Percentiles rank a stretch among this genome's conserved stretches.
These are phyloP conservation scores for Malus orientalis DNA, from an alignment of 306 rosid species.

Conservation along the genomic window DNA sequence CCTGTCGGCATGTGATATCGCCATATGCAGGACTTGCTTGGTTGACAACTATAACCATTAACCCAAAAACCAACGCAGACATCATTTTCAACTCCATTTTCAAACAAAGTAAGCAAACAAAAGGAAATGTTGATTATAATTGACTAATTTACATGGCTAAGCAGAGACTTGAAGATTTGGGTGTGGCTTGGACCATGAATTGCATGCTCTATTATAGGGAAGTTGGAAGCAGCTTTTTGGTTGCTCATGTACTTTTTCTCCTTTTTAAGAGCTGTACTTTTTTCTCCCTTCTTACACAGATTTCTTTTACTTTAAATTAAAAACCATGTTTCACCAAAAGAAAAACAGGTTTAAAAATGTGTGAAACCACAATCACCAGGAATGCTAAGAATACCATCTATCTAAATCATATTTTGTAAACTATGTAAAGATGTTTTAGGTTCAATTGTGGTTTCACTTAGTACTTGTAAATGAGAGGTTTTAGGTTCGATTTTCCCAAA, in stretches of 20 bases:
- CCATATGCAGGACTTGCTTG: background rate
- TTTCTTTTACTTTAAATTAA: background rate
- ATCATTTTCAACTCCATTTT: slow-evolving; percentile 11
- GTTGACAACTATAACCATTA: background rate
- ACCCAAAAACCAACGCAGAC: background rate
- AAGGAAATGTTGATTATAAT: background rate
- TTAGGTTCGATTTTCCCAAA: too few relatives aligned
- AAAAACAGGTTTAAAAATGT: too few relatives aligned
- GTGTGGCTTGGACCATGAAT: background rate
- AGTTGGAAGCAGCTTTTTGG: background rate
- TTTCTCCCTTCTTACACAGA: background rate
- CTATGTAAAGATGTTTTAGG: too few relatives aligned
- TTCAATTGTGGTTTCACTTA: too few relatives aligned
- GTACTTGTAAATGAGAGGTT: too few relatives aligned
- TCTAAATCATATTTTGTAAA: too few relatives aligned
- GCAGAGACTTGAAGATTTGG: background rate
- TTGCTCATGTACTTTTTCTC: background rate
- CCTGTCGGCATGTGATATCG: slow-evolving; percentile 14
- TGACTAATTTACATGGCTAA: background rate
- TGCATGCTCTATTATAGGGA: background rate
- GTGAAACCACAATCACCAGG: too few relatives aligned
- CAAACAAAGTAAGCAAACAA: too few relatives aligned
- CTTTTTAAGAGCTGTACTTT: background rate
- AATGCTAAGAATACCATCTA: too few relatives aligned
- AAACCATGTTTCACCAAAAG: too few relatives aligned